A percentile compares a stretch with the other conserved stretches of the same genome.
phyloP scores from a whole-genome alignment of 1,284 basidiomycete genomes.

The Ustilago bromivora region DNA sequence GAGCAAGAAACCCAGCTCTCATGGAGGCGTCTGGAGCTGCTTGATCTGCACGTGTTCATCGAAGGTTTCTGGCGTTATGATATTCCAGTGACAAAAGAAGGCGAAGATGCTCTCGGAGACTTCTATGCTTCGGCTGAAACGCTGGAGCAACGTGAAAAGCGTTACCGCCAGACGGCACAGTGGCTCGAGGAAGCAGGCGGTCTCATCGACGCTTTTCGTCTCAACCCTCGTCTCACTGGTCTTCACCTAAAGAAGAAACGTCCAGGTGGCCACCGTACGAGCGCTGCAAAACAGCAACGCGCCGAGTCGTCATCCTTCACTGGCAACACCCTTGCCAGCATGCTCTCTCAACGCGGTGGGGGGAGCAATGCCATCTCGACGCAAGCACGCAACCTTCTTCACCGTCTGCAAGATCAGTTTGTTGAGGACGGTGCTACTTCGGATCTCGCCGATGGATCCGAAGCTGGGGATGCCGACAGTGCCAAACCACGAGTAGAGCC shows the following conservation, averaged over 20 bases:
- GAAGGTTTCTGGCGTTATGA: constrained; percentile 61
- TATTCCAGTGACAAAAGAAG: constrained; percentile 48
- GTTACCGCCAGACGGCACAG: constrained; percentile 70
- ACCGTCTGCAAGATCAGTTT: constrained; percentile 79
- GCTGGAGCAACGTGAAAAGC: constrained; percentile 26
- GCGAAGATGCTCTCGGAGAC: constrained; percentile 22
- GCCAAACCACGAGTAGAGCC: constrained; percentile 46
- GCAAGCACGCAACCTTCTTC: constrained; percentile 80
- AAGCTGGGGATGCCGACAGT: constrained; percentile 72
- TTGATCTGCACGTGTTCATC: constrained; percentile 59
- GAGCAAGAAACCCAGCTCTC: constrained; percentile 64
- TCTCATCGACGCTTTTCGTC: constrained; percentile 86
- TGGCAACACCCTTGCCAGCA: constrained; percentile 14
- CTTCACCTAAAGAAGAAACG: constrained; percentile 27
- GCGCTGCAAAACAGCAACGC: constrained; percentile 17
- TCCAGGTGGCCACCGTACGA: constrained; percentile 10
- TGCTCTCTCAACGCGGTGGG: constrained; percentile 28
- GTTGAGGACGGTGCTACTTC: constrained; percentile 72
- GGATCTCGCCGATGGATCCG: constrained; percentile 66
- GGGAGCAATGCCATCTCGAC: constrained; percentile 72
- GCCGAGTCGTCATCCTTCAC: not conserved
- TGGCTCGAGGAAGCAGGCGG: constrained; percentile 88
- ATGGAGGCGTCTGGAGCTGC: constrained; percentile 54
- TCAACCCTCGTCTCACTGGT: constrained; percentile 73
- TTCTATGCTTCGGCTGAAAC: constrained; percentile 24